Evolutionary conservation across 306 rosid species (phyloP).

Genomic region (Trifolium dubium): DNA sequence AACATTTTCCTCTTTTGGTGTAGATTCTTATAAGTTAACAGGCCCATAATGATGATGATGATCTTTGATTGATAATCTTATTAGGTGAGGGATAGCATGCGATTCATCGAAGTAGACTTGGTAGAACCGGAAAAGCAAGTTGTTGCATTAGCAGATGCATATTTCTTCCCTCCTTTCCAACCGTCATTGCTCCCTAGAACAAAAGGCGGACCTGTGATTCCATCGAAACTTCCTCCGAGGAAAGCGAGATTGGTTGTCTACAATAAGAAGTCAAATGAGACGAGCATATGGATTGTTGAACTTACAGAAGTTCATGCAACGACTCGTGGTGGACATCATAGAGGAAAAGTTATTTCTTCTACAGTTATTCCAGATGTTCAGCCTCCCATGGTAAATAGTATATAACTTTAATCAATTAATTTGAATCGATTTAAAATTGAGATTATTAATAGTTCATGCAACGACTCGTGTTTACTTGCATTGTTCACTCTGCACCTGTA

Average conservation of each 20-base stretch:
- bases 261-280: conserved; percentile 74
- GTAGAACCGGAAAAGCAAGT: conserved; percentile 79
- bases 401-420: neutral
- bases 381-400: conserved; percentile 73
- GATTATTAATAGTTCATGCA: too few relatives aligned
- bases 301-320: conserved; percentile 77
- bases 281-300: conserved; percentile 79
- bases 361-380: conserved; percentile 75
- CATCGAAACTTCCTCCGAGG: conserved; percentile 79
- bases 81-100: conserved; percentile 84
- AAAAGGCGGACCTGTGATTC: conserved; percentile 77
- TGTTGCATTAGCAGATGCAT: conserved; percentile 86
- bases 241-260: conserved; percentile 77
- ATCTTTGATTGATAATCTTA: conserved; percentile 32
- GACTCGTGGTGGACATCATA: conserved; percentile 86
- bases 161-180: conserved; percentile 90
- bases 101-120: conserved; percentile 72
- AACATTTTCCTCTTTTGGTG: neutral
- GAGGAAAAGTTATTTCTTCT: conserved; percentile 76
- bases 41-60: conserved; percentile 32
- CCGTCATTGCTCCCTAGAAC: conserved; percentile 80
- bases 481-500: conserved; percentile 36
- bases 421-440: neutral
- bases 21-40: conserved; percentile 18
- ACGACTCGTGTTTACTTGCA: too few relatives aligned